Conservation (phyloP, 176 grass and related monocot species). For the Triticum dicoccoides region DNA sequence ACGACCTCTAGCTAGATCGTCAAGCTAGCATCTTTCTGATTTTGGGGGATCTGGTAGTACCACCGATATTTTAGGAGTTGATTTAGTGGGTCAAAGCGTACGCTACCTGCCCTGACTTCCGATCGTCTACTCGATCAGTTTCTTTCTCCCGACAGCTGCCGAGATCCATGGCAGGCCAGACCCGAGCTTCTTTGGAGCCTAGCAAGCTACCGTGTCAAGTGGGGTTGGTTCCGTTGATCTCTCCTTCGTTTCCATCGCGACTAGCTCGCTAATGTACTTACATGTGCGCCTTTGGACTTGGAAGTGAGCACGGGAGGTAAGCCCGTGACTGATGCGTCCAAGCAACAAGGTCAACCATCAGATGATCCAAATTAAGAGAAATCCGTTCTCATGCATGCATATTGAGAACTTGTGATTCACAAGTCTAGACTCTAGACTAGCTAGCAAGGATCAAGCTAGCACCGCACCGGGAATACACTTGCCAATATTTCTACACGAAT, state of each 20-base stretch:
- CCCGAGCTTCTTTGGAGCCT: not conserved
- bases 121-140: not conserved
- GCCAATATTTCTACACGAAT: not conserved
- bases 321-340: slow-evolving; percentile 14
- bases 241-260: not conserved
- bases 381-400: not conserved
- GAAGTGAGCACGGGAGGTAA: not conserved
- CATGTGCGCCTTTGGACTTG: slow-evolving; percentile 10
- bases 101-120: slow-evolving; percentile 19
- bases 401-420: not conserved
- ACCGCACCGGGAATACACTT: not conserved
- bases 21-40: not conserved
- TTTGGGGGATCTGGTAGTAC: not conserved
- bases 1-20: not conserved
- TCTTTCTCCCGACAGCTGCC: slow-evolving; percentile 19
- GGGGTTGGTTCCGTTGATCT: not conserved
- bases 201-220: not conserved
- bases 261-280: not conserved
- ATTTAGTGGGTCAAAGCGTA: slow-evolving; percentile 5
- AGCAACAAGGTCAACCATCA: slow-evolving; percentile 24
- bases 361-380: not conserved
- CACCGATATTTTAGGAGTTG: not conserved
- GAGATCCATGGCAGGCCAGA: not conserved
- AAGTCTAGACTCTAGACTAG: too few species aligned
- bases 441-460: not conserved